Percentiles rank a stretch among this genome's conserved stretches.
phyloP scores from a whole-genome alignment of 2,329 filamentous ascomycete species.

The Cladosporium sp. region DNA sequence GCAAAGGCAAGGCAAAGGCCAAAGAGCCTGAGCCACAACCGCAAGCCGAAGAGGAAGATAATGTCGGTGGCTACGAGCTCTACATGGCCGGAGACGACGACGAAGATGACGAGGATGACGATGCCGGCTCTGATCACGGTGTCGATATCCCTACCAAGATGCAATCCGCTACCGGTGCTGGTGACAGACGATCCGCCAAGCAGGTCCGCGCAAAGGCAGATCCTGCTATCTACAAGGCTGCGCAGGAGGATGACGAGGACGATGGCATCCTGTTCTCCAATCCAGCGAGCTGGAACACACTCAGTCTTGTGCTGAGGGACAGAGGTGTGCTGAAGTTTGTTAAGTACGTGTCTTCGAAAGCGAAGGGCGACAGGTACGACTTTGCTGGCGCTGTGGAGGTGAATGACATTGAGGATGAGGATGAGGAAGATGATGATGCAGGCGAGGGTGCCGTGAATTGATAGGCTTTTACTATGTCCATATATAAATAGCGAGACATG shows the following conservation, averaged over 20 bases:
- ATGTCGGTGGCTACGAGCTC: constrained; percentile 74
- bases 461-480: not conserved
- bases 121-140: constrained; percentile 36
- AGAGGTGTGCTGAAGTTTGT: constrained; percentile 85
- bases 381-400: constrained; percentile 76
- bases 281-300: constrained; percentile 76
- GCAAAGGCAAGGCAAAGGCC: constrained; percentile 28
- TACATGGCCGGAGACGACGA: constrained; percentile 83
- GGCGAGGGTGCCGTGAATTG: constrained; percentile 6
- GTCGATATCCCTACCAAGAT: constrained; percentile 30
- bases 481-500: not conserved
- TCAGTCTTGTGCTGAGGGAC: constrained; percentile 87
- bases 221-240: constrained; percentile 81
- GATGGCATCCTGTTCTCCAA: constrained; percentile 68
- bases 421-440: constrained; percentile 30
- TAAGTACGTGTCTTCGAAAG: constrained; percentile 84
- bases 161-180: constrained; percentile 41
- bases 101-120: constrained; percentile 43
- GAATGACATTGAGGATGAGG: constrained; percentile 42
- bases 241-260: constrained; percentile 62
- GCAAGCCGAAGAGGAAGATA: constrained; percentile 49
- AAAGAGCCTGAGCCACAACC: constrained; percentile 25
- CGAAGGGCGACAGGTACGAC: constrained; percentile 90
- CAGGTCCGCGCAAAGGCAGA: constrained; percentile 46
- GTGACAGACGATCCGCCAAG: constrained; percentile 37